These are phyloP conservation scores for Globisporangium middletonii DNA, from an alignment of 352 stramenopile genomes.

Conservation along the genomic window DNA sequence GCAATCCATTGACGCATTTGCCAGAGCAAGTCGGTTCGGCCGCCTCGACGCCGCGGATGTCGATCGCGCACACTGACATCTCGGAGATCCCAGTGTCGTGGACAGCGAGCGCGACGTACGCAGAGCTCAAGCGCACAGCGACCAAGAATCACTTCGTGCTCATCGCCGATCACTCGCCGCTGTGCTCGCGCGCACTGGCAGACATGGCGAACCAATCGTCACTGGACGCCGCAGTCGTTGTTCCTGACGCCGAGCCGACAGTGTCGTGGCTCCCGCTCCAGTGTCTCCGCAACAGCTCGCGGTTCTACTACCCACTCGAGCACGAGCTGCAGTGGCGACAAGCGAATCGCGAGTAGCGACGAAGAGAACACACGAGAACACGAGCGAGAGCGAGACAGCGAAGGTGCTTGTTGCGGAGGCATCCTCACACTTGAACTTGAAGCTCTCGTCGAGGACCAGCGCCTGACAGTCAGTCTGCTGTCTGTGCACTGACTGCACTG, in stretches of 20 bases:
- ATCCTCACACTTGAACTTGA: too few relatives aligned
- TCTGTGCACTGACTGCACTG: too few relatives aligned
- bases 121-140: too few relatives aligned
- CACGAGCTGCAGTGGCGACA: background rate
- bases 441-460: too few relatives aligned
- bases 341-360: background rate
- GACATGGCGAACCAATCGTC: background rate
- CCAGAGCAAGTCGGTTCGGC: background rate
- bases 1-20: constrained; percentile 7
- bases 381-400: too few relatives aligned
- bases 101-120: background rate
- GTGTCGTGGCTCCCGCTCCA: background rate
- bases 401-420: too few relatives aligned
- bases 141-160: too few relatives aligned
- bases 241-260: background rate
- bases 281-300: background rate
- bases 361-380: too few relatives aligned
- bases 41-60: background rate
- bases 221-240: too few relatives aligned
- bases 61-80: background rate
- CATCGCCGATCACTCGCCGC: too few relatives aligned
- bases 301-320: background rate
- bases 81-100: background rate
- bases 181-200: background rate
- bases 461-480: background rate